Evolutionary conservation across 192 early-diverging fungal genomes (phyloP).

Genomic region (Podila minutissima): DNA sequence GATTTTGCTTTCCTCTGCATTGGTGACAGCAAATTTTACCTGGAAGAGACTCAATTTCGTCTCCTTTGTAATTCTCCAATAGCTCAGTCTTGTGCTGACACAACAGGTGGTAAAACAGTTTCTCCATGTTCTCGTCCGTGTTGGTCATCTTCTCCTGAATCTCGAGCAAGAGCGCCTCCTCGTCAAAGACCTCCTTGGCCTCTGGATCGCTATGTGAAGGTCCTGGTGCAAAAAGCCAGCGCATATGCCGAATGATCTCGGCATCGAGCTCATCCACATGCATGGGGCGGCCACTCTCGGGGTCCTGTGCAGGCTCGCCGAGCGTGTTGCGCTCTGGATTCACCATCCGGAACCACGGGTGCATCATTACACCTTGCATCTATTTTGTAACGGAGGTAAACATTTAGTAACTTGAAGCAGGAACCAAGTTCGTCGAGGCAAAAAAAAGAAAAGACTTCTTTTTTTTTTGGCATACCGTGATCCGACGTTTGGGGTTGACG

Average conservation of each 20-base stretch:
- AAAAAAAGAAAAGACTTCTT: background rate
- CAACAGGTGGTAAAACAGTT: slow-evolving; percentile 35
- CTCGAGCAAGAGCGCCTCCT: slow-evolving; percentile 36
- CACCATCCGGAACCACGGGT: slow-evolving; percentile 59
- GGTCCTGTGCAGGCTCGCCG: slow-evolving; percentile 34
- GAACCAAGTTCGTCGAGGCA: background rate
- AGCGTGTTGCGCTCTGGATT: slow-evolving; percentile 46
- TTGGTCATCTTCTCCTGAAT: slow-evolving; percentile 47
- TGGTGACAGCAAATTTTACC: slow-evolving; percentile 9
- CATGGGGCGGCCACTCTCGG: slow-evolving; percentile 9
- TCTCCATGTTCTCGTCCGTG: slow-evolving; percentile 47
- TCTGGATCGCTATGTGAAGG: slow-evolving; percentile 44
- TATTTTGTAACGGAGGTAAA: slow-evolving; percentile 1
- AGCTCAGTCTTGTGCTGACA: slow-evolving; percentile 44
- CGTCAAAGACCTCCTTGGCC: slow-evolving; percentile 45
- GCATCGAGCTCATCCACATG: slow-evolving; percentile 24
- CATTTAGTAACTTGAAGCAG: background rate
- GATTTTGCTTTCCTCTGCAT: background rate
- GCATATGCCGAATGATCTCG: slow-evolving; percentile 45
- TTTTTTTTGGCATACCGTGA: slow-evolving; percentile 42
- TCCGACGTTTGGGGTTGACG: slow-evolving; percentile 54
- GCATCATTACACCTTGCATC: slow-evolving; percentile 61
- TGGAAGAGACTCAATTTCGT: slow-evolving; percentile 34
- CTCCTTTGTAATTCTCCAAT: slow-evolving; percentile 33
- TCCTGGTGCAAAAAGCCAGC: slow-evolving; percentile 48